Conservation (phyloP, 495 filamentous ascomycete genomes). For the Oleoguttula mirabilis region DNA sequence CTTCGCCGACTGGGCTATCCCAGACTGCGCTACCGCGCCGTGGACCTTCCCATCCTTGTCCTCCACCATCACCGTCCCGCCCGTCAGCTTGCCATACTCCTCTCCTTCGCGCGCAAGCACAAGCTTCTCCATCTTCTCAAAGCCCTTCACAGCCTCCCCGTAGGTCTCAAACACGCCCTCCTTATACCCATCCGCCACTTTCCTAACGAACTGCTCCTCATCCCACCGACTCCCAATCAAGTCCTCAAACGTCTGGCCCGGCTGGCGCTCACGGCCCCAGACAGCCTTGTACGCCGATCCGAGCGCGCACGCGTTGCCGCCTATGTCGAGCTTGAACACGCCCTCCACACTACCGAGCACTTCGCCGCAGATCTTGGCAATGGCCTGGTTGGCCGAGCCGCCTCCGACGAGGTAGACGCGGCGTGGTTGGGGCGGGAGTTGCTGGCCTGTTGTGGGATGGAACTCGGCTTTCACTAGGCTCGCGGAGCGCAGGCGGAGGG, state of each 20-base stretch:
- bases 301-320: slow-evolving; percentile 90
- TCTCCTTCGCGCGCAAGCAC: slow-evolving; percentile 41
- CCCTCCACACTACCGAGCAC: slow-evolving; percentile 82
- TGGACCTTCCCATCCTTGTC: no score
- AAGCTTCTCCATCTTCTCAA: slow-evolving; percentile 64
- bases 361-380: slow-evolving; percentile 66
- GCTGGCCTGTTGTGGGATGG: slow-evolving; percentile 29
- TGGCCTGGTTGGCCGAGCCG: slow-evolving; percentile 75
- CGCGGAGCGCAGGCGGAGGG: slow-evolving; percentile 69
- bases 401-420: slow-evolving; percentile 90
- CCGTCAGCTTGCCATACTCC: slow-evolving; percentile 17
- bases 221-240: slow-evolving; percentile 72
- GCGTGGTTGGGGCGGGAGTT: slow-evolving; percentile 69
- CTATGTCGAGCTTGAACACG: slow-evolving; percentile 82
- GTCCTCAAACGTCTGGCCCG: slow-evolving; percentile 72
- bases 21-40: no score
- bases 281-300: slow-evolving; percentile 95
- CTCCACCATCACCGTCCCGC: background rate
- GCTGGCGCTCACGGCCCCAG: slow-evolving; percentile 65
- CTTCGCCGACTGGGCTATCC: no score
- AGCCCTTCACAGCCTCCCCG: slow-evolving; percentile 60
- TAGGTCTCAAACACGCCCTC: slow-evolving; percentile 62
- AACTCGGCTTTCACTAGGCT: slow-evolving; percentile 48
- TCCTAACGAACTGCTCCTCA: slow-evolving; percentile 69
- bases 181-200: slow-evolving; percentile 71